Base-by-base conservation (phyloP, 352 stramenopile species). In the Globisporangium camurandrum region DNA sequence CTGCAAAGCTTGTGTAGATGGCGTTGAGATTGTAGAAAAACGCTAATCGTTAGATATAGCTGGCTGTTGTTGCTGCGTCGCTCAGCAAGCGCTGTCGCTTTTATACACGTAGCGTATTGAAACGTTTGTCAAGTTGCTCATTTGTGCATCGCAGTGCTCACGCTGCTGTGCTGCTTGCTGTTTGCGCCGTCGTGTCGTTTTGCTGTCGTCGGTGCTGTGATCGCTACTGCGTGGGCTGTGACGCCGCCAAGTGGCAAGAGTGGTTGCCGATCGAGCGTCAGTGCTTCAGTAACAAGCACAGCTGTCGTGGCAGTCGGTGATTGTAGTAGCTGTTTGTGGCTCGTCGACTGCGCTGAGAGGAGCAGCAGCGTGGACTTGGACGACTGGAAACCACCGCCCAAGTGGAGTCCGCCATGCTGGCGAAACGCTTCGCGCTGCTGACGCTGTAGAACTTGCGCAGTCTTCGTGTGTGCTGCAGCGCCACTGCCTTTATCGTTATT, bases 331-430 rank as follows among this genome's bases (percentile, higher is more conserved):
- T n/a, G n/a, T n/a, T n/a, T n/a, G n/a, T n/a, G n/a, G 36, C 36
- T n/a, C 36, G 17, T 41, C 16, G 6, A 23, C 36, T 24, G 17
- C n/a, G 36, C 5, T n/a, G n/a, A n/a, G n/a, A n/a, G n/a, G n/a
- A n/a, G n/a, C n/a, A n/a, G n/a, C n/a, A n/a, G n/a, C n/a, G n/a
- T n/a, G n/a, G 14, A 23, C 36, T 20, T 41, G 17, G n/a, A n/a
- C 6, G n/a, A n/a, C 30, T 50, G 36, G 44, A 70, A 82, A 3
- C 70, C 70, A 40, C 70, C 70, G 19, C 67, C 70, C 16, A 75
- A 56, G 39, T 64, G 64, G 4, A 73, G 23, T 1, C 55, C 44
- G 9, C 56, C 63, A 22, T 43, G 56, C 23, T 47, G 30, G n/a
- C 39, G 24, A 39, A 61, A 60, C 20, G 28, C 31, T n/a, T 38